These are phyloP conservation scores for Solanum sparsipilum DNA, from an alignment of 257 asterid genomes.

Conservation along the genomic window DNA sequence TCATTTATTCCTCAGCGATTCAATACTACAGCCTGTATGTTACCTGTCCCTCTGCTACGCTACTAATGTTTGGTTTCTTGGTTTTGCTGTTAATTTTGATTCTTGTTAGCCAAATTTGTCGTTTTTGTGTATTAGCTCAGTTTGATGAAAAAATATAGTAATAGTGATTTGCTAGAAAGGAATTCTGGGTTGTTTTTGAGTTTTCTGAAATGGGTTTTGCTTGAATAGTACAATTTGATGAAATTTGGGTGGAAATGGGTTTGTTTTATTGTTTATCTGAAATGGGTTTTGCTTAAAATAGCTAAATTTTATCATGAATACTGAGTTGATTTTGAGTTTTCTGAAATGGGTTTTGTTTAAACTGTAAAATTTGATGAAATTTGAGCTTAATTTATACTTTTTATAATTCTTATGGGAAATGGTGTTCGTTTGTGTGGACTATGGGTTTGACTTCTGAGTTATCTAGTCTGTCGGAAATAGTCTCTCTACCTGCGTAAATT, in stretches of 20 bases:
- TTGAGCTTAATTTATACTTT: neutral
- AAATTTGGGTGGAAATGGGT: neutral
- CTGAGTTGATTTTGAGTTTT: neutral
- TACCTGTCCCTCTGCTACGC: neutral
- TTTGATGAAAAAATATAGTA: neutral
- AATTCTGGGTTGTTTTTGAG: neutral
- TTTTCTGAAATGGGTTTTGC: neutral
- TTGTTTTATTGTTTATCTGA: neutral
- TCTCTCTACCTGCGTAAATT: rapidly evolving
- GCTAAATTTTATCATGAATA: neutral
- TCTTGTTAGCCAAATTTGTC: neutral
- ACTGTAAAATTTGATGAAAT: neutral
- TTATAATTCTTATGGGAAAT: neutral
- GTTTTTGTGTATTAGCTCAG: neutral
- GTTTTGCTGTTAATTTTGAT: neutral
- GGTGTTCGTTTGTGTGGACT: neutral
- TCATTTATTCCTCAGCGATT: neutral
- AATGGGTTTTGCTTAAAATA: neutral
- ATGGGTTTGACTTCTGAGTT: neutral
- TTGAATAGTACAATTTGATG: neutral
- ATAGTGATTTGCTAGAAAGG: neutral
- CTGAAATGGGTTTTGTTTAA: neutral
- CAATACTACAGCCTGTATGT: conserved; percentile 6
- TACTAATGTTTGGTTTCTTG: neutral
- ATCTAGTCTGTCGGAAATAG: neutral